Evolutionary conservation across 306 rosid genomes (phyloP), one percentile per base, ranked within the genome.

Genomic region (Notholithocarpus densiflorus): DNA sequence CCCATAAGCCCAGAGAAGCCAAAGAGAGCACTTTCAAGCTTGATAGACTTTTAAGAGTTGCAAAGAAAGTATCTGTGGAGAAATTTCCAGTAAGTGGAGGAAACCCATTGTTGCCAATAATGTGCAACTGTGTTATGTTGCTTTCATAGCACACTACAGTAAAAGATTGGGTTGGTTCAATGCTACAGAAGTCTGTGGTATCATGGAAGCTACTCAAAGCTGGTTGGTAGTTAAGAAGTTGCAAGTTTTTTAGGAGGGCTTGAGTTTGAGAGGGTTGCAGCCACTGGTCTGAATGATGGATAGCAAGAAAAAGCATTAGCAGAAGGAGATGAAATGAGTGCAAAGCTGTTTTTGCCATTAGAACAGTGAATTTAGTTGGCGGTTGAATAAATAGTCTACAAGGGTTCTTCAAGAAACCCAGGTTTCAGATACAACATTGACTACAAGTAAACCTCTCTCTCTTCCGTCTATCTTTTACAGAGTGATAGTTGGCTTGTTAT

Each of bases 1-100:
- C 98, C 92, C 91, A 86, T 29, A 95, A 75, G 37, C 92, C 90
- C 45, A 95, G 82, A 71, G 96, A 91, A 75, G 86, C 94, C 83
- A 93, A 75, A 75, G 96, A 86, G 23, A 95, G 90, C 3, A 95
- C 99, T 76, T 91, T 95, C 81, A 95, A 80, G 81, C 77, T 83
- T 72, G 94, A 65, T 4, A 95, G 48, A 32, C 23, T 26, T 21
- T 76, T 82, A 27, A 95, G 72, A 75, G 90, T 77, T 59, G 93
- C 54, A 75, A 95, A 93, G 10, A 95, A 82, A 54, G 86, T 57
- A 8, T 86, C 82, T 20, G 87, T 66, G 27, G 92, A 78, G 88
- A 90, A 85, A 48, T 74, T 73, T 57, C 13, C 84, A 55, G 92
- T 88, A 51, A 86, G 78, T 54, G 85, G 27, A 14, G 88, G 75